Evolutionary conservation across 78 protist species (phyloP), one percentile per base, ranked within the genome.

Genomic region (Fonticula alba): DNA sequence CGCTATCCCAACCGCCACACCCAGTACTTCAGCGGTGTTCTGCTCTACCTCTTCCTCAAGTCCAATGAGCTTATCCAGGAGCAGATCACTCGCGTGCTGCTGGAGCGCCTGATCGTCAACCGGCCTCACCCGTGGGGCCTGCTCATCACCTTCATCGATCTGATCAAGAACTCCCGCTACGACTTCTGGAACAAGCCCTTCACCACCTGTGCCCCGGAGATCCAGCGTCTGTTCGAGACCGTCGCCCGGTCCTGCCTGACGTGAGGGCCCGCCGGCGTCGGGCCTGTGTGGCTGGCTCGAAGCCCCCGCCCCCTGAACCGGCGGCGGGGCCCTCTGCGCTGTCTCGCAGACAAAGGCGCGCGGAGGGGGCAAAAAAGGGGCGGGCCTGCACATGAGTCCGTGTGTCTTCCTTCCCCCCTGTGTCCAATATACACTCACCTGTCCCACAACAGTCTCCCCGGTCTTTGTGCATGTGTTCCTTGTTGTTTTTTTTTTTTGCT

Each of bases 91-190:
- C 73, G 97, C 33, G 97, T 95, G 17, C 82, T 95, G 38, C 67
- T 93, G 26, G 99, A 93, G 76, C 80, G 99, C 50, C 71, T 91
- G 33, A 76, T 95, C 31, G 91, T 79, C 52, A 69, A 76, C 68
- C 80, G 86, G 50, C 98, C 98, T 24, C 96, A 91, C 80, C 97
- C 98, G 38, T 95, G 99, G 99, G 99, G 99, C 20, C 53, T 93
- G 31, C 76, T 95, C 47, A 79, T 88, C 72, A 93, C 96, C 32
- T 91, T 93, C 71, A 82, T 84, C 36, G 96, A 95, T 72, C 76
- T 95, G 64, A 78, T 92, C 75, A 77, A 85, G 67, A 90, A 93
- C 69, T 79, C 81, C 37, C 32, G 85, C 26, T 89, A 88, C 83
- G 47, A 71, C 62, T 90, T 90, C 62, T 89, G 93, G 93, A 5